Evolutionary conservation across 306 rosid species (phyloP).

Genomic region (Fragaria ananassa): DNA sequence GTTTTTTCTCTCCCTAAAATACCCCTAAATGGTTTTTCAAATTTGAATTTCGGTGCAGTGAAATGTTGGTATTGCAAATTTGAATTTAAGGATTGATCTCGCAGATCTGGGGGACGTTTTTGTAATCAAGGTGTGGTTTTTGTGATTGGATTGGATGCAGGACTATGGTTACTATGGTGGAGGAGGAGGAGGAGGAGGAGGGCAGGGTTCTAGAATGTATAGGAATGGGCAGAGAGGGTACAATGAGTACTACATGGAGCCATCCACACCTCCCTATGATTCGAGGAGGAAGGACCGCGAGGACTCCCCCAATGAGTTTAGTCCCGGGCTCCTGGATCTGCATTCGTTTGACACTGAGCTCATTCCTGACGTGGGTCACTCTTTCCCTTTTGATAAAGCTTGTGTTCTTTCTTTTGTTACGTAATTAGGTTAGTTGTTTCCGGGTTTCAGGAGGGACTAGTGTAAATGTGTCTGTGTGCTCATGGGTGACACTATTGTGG

Average conservation of each 20-base stretch:
- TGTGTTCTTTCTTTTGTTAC: neutral
- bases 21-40: too few relatives aligned
- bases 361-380: conserved; percentile 65
- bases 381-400: conserved; percentile 13
- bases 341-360: conserved; percentile 93
- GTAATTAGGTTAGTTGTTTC: neutral
- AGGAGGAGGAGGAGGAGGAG: conserved; percentile 40
- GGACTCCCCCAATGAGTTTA: conserved; percentile 70
- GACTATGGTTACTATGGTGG: conserved; percentile 66
- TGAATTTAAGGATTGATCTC: conserved; percentile 16
- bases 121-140: conserved; percentile 10
- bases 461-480: neutral
- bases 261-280: conserved; percentile 71
- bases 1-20: neutral
- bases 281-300: conserved; percentile 58
- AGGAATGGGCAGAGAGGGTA: conserved; percentile 66
- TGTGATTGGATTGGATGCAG: conserved; percentile 52
- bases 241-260: conserved; percentile 72
- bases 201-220: conserved; percentile 72
- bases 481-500: neutral
- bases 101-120: conserved; percentile 35
- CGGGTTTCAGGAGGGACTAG: neutral
- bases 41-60: neutral
- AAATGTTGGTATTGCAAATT: neutral
- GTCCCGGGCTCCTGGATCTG: conserved; percentile 97